phyloP scores from a whole-genome alignment of 768 basidiomycete genomes.

The Cystobasidium tubakii region DNA sequence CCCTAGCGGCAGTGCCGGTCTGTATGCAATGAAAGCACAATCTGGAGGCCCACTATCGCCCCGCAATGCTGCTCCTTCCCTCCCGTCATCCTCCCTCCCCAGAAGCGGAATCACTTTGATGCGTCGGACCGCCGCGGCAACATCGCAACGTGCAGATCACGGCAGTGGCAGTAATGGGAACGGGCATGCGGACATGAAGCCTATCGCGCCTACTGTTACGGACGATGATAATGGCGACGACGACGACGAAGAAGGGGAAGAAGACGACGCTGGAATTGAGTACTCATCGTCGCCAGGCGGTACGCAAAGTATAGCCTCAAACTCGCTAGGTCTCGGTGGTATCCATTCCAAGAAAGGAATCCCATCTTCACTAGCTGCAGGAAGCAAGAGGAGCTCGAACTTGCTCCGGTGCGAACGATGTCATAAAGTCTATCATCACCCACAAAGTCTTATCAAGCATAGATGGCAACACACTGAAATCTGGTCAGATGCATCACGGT shows the following conservation, averaged over 20 bases:
- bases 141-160: background rate
- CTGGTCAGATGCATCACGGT: constrained; percentile 87
- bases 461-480: constrained; percentile 66
- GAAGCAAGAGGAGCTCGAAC: constrained; percentile 21
- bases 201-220: background rate
- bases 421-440: constrained; percentile 35
- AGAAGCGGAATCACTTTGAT: background rate
- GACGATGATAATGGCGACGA: background rate
- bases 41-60: background rate
- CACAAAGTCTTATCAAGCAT: constrained; percentile 30
- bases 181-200: constrained; percentile 2
- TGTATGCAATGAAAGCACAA: background rate
- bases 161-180: background rate
- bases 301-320: background rate
- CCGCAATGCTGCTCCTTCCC: background rate
- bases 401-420: constrained; percentile 26
- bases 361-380: background rate
- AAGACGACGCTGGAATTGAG: background rate
- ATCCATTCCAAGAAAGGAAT: background rate
- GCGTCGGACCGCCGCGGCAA: background rate
- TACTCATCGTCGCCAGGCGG: background rate
- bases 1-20: background rate
- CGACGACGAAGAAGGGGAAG: background rate
- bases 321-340: background rate
- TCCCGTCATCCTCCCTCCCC: background rate